A percentile compares a stretch with the other conserved stretches of the same genome.
Evolutionary conservation across 169 alveolate species (phyloP).

Genomic region (Blepharisma undulans): DNA sequence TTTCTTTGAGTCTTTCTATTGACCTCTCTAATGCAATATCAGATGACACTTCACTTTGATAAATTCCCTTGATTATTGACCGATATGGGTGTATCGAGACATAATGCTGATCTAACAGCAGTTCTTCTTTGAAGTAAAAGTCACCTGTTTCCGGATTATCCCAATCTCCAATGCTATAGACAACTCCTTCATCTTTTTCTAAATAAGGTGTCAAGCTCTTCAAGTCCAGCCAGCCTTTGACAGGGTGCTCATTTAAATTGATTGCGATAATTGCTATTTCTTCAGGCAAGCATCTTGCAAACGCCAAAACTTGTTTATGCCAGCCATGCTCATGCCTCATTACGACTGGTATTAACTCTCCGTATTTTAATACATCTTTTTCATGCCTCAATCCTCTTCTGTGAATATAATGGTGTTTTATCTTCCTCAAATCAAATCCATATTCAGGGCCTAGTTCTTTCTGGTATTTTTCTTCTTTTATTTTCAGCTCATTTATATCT

Average conservation of each 20-base stretch:
- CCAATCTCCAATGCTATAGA: slow-evolving; percentile 68
- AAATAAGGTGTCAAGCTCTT: background rate
- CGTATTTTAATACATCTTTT: slow-evolving; percentile 75
- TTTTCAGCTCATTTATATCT: slow-evolving; percentile 56
- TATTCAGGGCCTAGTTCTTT: slow-evolving; percentile 76
- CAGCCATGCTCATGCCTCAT: slow-evolving; percentile 72
- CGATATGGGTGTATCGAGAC: slow-evolving; percentile 47
- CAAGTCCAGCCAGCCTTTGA: slow-evolving; percentile 65
- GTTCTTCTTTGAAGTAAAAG: slow-evolving; percentile 73
- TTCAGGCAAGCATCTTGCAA: slow-evolving; percentile 73
- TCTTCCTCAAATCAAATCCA: slow-evolving; percentile 80
- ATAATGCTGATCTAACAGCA: slow-evolving; percentile 53
- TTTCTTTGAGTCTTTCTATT: slow-evolving; percentile 50
- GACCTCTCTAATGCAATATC: slow-evolving; percentile 39
- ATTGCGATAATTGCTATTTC: slow-evolving; percentile 81
- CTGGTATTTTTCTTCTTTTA: slow-evolving; percentile 64
- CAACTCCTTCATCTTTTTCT: slow-evolving; percentile 55
- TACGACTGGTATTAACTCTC: slow-evolving; percentile 76
- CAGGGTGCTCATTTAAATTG: slow-evolving; percentile 74
- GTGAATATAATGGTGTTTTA: slow-evolving; percentile 79
- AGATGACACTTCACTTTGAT: slow-evolving; percentile 41
- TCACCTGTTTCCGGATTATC: slow-evolving; percentile 50
- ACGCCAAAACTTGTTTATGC: slow-evolving; percentile 78
- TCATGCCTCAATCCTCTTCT: slow-evolving; percentile 76
- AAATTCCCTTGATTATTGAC: slow-evolving; percentile 29